These are phyloP conservation scores for Amphicarpaea edgeworthii DNA, from an alignment of 306 rosid genomes.

Conservation along the genomic window DNA sequence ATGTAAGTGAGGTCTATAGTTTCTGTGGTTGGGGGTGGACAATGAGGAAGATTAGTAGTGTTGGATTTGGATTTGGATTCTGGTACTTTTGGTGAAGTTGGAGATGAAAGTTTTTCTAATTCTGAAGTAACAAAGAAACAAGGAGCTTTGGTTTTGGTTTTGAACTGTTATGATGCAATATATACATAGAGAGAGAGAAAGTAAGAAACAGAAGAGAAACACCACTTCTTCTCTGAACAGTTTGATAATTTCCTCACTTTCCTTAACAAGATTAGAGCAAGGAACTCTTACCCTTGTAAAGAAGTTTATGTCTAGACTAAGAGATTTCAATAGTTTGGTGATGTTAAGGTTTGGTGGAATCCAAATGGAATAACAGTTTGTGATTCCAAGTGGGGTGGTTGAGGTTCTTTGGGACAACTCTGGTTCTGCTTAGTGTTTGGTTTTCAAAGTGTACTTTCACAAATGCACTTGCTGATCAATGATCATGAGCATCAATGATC, in stretches of 20 bases:
- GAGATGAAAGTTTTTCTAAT: conserved; percentile 42
- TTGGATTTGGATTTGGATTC: conserved; percentile 20
- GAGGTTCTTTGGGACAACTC: conserved; percentile 70
- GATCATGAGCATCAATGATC: conserved; percentile 74
- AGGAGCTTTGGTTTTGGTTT: conserved; percentile 38
- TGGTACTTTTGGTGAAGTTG: conserved; percentile 40
- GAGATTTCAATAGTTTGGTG: conserved; percentile 52
- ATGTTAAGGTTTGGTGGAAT: conserved; percentile 55
- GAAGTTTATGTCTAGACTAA: conserved; percentile 60
- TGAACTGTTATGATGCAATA: conserved; percentile 49
- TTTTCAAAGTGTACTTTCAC: conserved; percentile 72
- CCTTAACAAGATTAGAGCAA: conserved; percentile 64
- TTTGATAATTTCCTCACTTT: conserved; percentile 77
- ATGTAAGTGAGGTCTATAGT: conserved; percentile 17
- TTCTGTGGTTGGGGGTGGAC: conserved; percentile 42
- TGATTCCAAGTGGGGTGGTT: conserved; percentile 71
- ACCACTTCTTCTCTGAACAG: conserved; percentile 62
- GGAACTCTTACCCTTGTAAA: conserved; percentile 75
- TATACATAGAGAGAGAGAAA: too few relatives aligned
- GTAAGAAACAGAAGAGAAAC: conserved; percentile 65
- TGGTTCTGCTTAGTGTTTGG: conserved; percentile 63
- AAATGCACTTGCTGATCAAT: conserved; percentile 70
- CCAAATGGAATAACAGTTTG: conserved; percentile 57
- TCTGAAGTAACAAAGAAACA: conserved; percentile 39
- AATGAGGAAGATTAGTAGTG: conserved; percentile 31